A percentile compares a stretch with the other conserved stretches of the same genome.
Conservation (phyloP, 805 yeast species). For the Lachancea lanzarotensis region DNA sequence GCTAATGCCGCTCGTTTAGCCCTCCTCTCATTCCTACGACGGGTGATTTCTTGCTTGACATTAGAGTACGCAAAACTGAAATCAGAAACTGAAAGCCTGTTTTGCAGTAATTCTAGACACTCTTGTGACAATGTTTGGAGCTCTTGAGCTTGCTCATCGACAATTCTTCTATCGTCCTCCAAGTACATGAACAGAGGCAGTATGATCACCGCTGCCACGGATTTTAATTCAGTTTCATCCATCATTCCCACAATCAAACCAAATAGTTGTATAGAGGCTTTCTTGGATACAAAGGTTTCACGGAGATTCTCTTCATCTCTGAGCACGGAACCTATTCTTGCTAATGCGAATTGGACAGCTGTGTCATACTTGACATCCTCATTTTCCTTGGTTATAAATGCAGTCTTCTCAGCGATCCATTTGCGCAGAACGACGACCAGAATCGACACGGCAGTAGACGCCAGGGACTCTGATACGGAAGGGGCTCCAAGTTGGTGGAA, state of each 20-base stretch:
- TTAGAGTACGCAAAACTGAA: constrained; percentile 55
- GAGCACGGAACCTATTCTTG: constrained; percentile 54
- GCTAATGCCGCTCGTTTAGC: constrained; percentile 70
- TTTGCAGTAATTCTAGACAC: constrained; percentile 60
- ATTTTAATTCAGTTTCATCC: constrained; percentile 35
- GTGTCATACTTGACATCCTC: constrained; percentile 21
- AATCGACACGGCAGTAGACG: constrained; percentile 59
- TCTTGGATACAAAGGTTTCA: constrained; percentile 54
- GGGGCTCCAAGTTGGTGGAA: constrained; percentile 84
- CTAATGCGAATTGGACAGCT: constrained; percentile 38
- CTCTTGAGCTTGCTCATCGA: constrained; percentile 43
- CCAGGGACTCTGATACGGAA: constrained; percentile 53
- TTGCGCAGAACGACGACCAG: constrained; percentile 51
- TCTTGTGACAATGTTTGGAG: constrained; percentile 51
- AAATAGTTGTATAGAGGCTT: constrained; percentile 58
- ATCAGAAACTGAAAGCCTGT: constrained; percentile 62
- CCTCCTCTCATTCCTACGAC: constrained; percentile 68
- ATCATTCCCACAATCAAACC: constrained; percentile 58
- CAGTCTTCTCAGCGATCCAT: constrained; percentile 49
- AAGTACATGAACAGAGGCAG: constrained; percentile 47
- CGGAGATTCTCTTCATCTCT: constrained; percentile 58
- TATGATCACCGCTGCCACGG: constrained; percentile 44
- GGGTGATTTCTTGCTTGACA: constrained; percentile 54
- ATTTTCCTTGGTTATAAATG: constrained; percentile 31
- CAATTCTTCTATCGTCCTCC: constrained; percentile 31